These are phyloP conservation scores for Hypoxylon lienhwacheense DNA, from an alignment of 495 filamentous ascomycete genomes.

Conservation along the genomic window DNA sequence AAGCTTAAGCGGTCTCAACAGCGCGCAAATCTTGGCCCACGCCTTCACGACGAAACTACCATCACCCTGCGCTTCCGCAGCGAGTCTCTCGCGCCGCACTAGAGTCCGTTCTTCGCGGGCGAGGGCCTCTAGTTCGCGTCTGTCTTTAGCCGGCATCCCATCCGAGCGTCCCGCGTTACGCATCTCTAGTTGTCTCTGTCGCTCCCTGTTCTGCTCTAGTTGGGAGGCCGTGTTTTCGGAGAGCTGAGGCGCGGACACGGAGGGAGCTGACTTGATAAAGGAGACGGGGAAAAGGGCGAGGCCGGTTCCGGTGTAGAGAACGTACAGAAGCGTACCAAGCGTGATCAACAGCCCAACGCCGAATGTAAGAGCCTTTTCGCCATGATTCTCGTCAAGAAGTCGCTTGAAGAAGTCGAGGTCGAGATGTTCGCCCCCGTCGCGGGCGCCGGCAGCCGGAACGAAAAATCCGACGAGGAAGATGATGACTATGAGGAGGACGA, in stretches of 20 bases:
- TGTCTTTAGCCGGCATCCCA: slow-evolving; percentile 78
- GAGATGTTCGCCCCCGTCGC: slow-evolving; percentile 61
- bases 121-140: slow-evolving; percentile 83
- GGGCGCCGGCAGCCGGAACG: slow-evolving; percentile 69
- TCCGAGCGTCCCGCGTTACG: slow-evolving; percentile 76
- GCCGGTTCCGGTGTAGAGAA: slow-evolving; percentile 84
- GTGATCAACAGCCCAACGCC: slow-evolving; percentile 81
- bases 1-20: slow-evolving; percentile 82
- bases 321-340: slow-evolving; percentile 80
- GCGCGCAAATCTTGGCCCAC: slow-evolving; percentile 76
- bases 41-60: slow-evolving; percentile 66
- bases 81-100: slow-evolving; percentile 83
- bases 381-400: slow-evolving; percentile 80
- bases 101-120: slow-evolving; percentile 89
- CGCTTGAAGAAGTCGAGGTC: slow-evolving; percentile 91
- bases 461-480: slow-evolving; percentile 93
- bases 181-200: slow-evolving; percentile 85
- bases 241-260: slow-evolving; percentile 73
- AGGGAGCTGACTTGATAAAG: slow-evolving; percentile 86
- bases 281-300: slow-evolving; percentile 86
- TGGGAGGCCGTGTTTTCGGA: slow-evolving; percentile 74
- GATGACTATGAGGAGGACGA: slow-evolving; percentile 75
- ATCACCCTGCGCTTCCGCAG: slow-evolving; percentile 76
- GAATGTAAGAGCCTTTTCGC: slow-evolving; percentile 90
- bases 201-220: slow-evolving; percentile 83